Percentiles rank a stretch among this genome's conserved stretches.
These are phyloP conservation scores for Eragrostis tef DNA, from an alignment of 202 grass and related monocot genomes.

Conservation along the genomic window DNA sequence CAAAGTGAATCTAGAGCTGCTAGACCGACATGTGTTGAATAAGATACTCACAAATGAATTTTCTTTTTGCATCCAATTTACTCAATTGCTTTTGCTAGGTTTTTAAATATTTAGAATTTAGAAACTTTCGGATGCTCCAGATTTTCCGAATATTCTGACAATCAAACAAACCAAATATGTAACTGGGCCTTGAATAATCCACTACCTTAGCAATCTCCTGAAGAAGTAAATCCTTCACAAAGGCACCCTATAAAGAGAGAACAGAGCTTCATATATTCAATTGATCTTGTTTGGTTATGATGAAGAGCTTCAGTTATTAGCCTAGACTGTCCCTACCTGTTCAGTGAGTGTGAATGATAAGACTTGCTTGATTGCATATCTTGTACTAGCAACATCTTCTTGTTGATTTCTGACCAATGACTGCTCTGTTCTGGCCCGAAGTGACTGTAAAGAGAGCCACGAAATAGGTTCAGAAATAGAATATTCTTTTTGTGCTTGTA, in stretches of 20 bases:
- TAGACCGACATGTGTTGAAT: conserved; percentile 2
- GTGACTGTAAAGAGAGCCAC: conserved; percentile 65
- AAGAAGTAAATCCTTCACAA: conserved; percentile 96
- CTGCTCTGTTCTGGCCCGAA: conserved; percentile 85
- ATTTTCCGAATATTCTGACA: conserved; percentile 19
- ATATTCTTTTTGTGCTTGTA: not conserved
- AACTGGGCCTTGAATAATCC: conserved; percentile 11
- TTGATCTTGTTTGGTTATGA: conserved; percentile 17
- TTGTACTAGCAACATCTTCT: conserved; percentile 59
- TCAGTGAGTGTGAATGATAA: conserved; percentile 90
- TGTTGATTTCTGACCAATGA: conserved; percentile 59
- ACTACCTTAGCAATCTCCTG: conserved; percentile 92
- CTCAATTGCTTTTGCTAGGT: not conserved
- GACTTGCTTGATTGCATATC: conserved; percentile 76
- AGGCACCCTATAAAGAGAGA: conserved; percentile 78
- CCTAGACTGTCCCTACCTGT: conserved; percentile 60
- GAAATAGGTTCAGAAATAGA: conserved; percentile 9
- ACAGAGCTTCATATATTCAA: conserved; percentile 27
- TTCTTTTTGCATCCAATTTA: not conserved
- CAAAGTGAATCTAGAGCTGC: not conserved
- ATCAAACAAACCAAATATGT: not conserved
- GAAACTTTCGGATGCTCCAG: not conserved
- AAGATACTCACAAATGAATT: conserved; percentile 26
- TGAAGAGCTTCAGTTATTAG: conserved; percentile 25
- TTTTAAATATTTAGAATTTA: not conserved